Base-by-base conservation (phyloP, 177 flowering plant species). In the Telopea speciosissima region DNA sequence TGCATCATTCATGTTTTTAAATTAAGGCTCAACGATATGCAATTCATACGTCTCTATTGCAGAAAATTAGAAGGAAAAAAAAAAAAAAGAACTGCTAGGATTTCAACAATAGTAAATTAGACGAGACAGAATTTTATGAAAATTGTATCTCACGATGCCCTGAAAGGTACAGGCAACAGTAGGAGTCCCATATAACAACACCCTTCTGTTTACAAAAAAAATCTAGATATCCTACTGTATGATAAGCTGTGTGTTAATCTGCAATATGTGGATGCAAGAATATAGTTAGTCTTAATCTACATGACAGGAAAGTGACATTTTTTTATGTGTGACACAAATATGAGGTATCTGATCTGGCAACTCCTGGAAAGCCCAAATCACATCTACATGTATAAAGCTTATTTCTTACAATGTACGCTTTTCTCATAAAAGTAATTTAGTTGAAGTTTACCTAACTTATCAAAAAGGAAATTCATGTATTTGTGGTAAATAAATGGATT, bases 1-100 rank as follows among this genome's bases (percentile, higher is more conserved):
- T 90, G 88, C 78, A 78, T 40, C 6, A 71, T 72, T 36, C 70
- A 74, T 16, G 54, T 49, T 8, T 49, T 49, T 49, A 49, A 13
- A 49, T 36, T 36, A 36, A 36, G 40, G 40, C 54, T 49, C 54
- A 0, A 49, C 3, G 19, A 16, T 8, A 13, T 49, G 54, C 54
- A 49, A 49, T 49, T 49, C 54, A 16, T 49, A 49, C 54, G 0
- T 49, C 0, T 12, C 8, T 12, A 49, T 49, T 49, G 19, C 54
- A 1, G 16, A 49, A 12, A 16, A 49, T 11, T 49, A 49, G 54
- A 13, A 13, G 19, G 13, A 49, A 8, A 45, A 12, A 49, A 1
- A 12, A 49, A 11, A 1, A 8, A 5, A 49, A 11, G 19, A 44
- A 44, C 14, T 44, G 19, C 13, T 11, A 49, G 54, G 54, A 49